Conservation (phyloP, 495 filamentous ascomycete genomes). For the Viridothelium virens region DNA sequence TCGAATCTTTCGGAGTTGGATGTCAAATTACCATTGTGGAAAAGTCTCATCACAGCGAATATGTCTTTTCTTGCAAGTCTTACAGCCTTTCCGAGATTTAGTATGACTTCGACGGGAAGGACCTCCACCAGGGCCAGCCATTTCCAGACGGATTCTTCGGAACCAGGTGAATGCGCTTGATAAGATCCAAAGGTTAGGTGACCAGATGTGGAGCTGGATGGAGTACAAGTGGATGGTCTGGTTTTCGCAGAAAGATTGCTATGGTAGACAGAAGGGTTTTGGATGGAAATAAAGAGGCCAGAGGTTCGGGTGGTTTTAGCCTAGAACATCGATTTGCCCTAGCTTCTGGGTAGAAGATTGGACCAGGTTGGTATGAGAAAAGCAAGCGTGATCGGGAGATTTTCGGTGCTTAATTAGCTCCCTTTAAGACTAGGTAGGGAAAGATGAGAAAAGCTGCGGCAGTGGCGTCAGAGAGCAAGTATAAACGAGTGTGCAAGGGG, state of each 20-base stretch:
- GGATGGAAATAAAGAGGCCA: background rate
- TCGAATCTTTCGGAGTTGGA: background rate
- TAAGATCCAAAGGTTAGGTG: background rate
- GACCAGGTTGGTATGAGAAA: conserved; percentile 1
- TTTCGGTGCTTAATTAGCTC: background rate
- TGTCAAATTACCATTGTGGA: conserved; percentile 75
- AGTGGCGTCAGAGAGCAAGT: conserved; percentile 10
- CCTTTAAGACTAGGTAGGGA: background rate
- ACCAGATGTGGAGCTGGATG: background rate
- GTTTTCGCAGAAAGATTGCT: background rate
- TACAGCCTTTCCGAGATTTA: conserved; percentile 95
- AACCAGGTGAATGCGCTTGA: background rate
- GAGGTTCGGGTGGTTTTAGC: background rate
- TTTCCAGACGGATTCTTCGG: conserved; percentile 22
- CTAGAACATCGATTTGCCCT: background rate
- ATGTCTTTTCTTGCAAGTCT: conserved; percentile 93
- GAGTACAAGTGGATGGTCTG: background rate
- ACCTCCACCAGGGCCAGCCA: conserved; percentile 68
- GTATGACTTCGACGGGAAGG: conserved; percentile 79
- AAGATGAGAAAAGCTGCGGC: background rate
- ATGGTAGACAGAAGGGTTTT: background rate
- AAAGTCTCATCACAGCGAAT: conserved; percentile 97
- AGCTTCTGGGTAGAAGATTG: background rate
- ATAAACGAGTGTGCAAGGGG: conserved; percentile 3
- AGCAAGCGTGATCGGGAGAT: conserved; percentile 4